Percentiles rank a stretch among this genome's conserved stretches.
These are phyloP conservation scores for Orbilia javanica DNA, from an alignment of 2,329 filamentous ascomycete species.

Conservation along the genomic window DNA sequence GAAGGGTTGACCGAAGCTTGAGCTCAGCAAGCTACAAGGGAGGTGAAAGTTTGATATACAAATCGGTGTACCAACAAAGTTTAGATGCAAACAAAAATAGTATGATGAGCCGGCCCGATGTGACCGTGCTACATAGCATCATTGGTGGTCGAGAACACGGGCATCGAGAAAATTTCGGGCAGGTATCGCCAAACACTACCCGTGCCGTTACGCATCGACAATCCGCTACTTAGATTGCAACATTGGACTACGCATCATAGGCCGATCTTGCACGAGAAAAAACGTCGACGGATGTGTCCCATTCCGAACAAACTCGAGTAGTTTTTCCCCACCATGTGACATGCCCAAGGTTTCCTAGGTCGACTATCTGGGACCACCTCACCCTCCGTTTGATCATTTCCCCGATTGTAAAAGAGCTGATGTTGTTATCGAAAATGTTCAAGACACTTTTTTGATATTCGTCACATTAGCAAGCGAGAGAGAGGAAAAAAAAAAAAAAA, in stretches of 20 bases:
- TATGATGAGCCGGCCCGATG: constrained; percentile 22
- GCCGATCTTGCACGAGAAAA: not conserved
- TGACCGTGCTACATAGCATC: constrained; percentile 21
- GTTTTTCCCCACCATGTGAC: not conserved
- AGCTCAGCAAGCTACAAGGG: constrained; percentile 7
- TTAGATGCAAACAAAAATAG: constrained; percentile 36
- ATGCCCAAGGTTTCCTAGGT: not conserved
- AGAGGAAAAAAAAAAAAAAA: too few relatives aligned
- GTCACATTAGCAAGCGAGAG: constrained; percentile 17
- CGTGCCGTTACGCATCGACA: constrained; percentile 15
- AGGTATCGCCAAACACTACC: constrained; percentile 17
- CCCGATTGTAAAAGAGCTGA: not conserved
- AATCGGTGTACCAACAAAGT: constrained; percentile 17
- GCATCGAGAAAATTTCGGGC: not conserved
- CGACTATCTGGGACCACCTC: not conserved
- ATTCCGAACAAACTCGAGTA: not conserved
- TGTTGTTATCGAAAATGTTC: not conserved
- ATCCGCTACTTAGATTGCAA: constrained; percentile 7
- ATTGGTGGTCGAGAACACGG: constrained; percentile 24
- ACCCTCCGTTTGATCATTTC: not conserved
- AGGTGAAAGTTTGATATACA: constrained; percentile 5
- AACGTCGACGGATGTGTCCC: not conserved
- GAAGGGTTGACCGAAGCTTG: constrained; percentile 1
- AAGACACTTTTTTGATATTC: not conserved
- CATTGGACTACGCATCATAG: constrained; percentile 10